phyloP scores from a whole-genome alignment of 306 rosid genomes.

The Pueraria montana region DNA sequence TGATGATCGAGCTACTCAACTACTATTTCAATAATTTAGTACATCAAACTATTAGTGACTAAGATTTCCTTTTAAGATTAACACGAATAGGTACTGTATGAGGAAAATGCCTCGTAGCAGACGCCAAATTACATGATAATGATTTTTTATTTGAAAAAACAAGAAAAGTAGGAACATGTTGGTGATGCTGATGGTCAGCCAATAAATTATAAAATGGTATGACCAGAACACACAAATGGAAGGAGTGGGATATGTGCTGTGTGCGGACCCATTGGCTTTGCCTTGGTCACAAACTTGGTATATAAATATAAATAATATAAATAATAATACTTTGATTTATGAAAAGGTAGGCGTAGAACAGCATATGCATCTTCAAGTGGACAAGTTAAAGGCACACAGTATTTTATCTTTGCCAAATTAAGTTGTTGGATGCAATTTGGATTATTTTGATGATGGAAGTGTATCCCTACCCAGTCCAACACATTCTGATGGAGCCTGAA shows the following conservation, averaged over 20 bases:
- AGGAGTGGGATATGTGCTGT: constrained; percentile 21
- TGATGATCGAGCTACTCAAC: too few relatives aligned
- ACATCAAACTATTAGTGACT: neutral
- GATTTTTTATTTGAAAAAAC: neutral
- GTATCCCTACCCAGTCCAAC: constrained; percentile 7
- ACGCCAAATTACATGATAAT: neutral
- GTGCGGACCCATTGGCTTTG: constrained; percentile 31
- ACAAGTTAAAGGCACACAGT: neutral
- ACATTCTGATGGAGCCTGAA: neutral
- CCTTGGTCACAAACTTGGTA: neutral
- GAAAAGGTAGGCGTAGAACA: constrained; percentile 13
- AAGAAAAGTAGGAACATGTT: neutral
- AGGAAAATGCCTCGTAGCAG: neutral
- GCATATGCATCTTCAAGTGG: constrained; percentile 22
- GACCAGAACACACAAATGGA: neutral
- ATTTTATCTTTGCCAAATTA: constrained; percentile 13
- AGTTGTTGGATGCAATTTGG: constrained; percentile 8
- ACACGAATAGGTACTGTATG: neutral
- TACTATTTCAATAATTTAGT: neutral
- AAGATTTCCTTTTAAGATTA: neutral
- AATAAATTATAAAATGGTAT: constrained; percentile 28
- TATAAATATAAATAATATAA: too few relatives aligned
- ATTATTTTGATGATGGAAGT: neutral
- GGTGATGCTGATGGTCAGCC: neutral
- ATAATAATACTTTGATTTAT: neutral